Percentiles rank a stretch among this genome's conserved stretches.
phyloP scores from a whole-genome alignment of 2,329 filamentous ascomycete genomes.

The Penicillium sp. region DNA sequence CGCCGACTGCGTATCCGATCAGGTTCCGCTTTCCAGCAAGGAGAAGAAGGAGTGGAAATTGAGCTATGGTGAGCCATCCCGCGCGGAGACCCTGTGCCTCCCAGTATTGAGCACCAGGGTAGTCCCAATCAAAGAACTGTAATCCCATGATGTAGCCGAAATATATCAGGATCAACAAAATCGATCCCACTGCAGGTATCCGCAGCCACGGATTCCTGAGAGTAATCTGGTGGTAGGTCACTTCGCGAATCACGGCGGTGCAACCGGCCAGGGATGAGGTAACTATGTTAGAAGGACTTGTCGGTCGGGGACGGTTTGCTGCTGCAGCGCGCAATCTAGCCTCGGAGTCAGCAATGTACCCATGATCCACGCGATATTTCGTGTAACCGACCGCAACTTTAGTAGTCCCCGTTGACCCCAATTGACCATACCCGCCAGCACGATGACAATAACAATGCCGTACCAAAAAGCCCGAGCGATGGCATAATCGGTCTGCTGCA shows the following conservation, averaged over 20 bases:
- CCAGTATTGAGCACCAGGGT: conserved; percentile 5
- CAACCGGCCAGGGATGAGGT: conserved; percentile 24
- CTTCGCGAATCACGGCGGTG: conserved; percentile 35
- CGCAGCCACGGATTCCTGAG: conserved; percentile 21
- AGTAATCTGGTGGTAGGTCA: conserved; percentile 34
- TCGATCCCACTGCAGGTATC: conserved; percentile 16
- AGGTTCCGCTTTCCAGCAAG: conserved; percentile 42
- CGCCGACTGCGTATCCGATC: conserved; percentile 29
- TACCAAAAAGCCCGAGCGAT: conserved; percentile 43
- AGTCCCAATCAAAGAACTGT: conserved; percentile 4
- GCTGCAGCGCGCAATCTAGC: conserved; percentile 36
- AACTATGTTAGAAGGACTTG: conserved; percentile 29
- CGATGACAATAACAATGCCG: conserved; percentile 36
- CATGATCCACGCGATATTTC: not conserved
- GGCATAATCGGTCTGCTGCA: conserved; percentile 35
- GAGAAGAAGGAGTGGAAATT: conserved; percentile 39
- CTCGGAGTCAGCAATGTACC: not conserved
- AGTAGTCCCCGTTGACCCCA: conserved; percentile 19
- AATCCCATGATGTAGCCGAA: conserved; percentile 6
- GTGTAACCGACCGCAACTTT: conserved; percentile 24
- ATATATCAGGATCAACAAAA: conserved; percentile 4
- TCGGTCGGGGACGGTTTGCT: conserved; percentile 28
- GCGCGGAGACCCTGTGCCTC: conserved; percentile 26
- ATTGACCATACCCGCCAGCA: conserved; percentile 31
- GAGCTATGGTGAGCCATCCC: conserved; percentile 37